Base-by-base conservation (phyloP, 805 yeast species). In the Starmerella davenportii region DNA sequence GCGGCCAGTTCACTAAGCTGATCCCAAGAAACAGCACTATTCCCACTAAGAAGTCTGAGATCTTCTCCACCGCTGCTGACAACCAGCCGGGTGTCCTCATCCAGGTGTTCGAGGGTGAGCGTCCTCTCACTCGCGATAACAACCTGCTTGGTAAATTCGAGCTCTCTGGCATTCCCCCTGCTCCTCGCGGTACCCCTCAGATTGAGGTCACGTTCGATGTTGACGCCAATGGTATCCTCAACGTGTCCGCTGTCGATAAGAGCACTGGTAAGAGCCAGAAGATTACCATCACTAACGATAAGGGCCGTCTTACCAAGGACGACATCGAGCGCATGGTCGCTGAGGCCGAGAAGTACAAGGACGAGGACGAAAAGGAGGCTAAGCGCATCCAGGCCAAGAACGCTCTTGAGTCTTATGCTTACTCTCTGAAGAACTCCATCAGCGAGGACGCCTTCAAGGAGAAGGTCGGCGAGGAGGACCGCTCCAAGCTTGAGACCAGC, bases 121-220 rank as follows among this genome's bases (percentile, higher is more conserved):
- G 95, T 70, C 79, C 93, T 49, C 76, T 77, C 68, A 84, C 95
- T 39, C 79, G 76, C 68, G 95, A 85, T 63, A 85, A 85, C 77
- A 85, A 84, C 74, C 64, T 84, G 62, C 76, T 85, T 58, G 96
- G 95, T 72, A 85, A 85, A 69, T 85, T 85, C 66, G 95, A 85
- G 68, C 76, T 85, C 57, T 65, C 90, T 51, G 95, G 95, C 62
- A 85, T 85, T 50, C 95, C 95, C 57, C 95, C 95, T 53, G 95
- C 95, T 34, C 95, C 95, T 68, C 82, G 95, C 69, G 95, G 95
- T 72, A 92, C 79, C 50, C 95, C 95, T 58, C 94, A 84, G 70
- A 78, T 85, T 55, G 95, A 85, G 72, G 95, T 85, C 51, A 85
- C 95, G 55, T 85, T 85, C 60, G 95, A 85, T 63, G 69, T 85